Conservation (phyloP, 2,329 filamentous ascomycete species). For the Aureobasidium pullulans region DNA sequence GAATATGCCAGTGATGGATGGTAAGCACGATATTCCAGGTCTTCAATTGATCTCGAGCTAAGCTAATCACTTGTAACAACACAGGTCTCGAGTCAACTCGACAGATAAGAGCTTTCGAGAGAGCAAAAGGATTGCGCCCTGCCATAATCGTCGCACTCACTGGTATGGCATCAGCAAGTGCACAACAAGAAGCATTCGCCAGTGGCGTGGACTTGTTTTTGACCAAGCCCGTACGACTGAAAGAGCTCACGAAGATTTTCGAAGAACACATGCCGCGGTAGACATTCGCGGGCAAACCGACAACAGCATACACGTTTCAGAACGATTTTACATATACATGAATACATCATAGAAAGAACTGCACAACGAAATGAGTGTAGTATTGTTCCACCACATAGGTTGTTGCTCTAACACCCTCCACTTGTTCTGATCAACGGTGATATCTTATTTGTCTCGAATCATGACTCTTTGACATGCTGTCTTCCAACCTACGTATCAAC, state of each 20-base stretch:
- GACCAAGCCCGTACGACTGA: constrained; percentile 29
- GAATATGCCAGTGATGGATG: constrained; percentile 14
- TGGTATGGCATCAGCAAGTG: constrained; percentile 23
- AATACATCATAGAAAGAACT: no score
- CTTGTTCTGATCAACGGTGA: no score
- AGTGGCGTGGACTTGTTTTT: constrained; percentile 26
- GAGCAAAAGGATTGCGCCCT: neutral
- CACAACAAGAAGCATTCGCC: constrained; percentile 24
- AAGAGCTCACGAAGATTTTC: constrained; percentile 31
- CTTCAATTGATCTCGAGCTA: neutral
- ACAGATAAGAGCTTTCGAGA: constrained; percentile 7
- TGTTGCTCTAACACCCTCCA: no score
- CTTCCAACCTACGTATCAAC: no score
- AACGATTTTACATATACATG: neutral
- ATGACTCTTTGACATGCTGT: no score
- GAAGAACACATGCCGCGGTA: constrained; percentile 23
- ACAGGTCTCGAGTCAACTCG: constrained; percentile 1
- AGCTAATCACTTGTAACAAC: neutral
- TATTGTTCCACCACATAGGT: no score
- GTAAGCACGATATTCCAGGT: neutral
- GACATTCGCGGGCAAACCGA: neutral
- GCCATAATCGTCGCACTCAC: constrained; percentile 27
- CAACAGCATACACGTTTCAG: neutral
- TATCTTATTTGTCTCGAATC: no score
- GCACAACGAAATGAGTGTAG: no score